Evolutionary conservation across 2,329 filamentous ascomycete genomes (phyloP), one percentile per base, ranked within the genome.

Genomic region (Stagonosporopsis rhizophila): DNA sequence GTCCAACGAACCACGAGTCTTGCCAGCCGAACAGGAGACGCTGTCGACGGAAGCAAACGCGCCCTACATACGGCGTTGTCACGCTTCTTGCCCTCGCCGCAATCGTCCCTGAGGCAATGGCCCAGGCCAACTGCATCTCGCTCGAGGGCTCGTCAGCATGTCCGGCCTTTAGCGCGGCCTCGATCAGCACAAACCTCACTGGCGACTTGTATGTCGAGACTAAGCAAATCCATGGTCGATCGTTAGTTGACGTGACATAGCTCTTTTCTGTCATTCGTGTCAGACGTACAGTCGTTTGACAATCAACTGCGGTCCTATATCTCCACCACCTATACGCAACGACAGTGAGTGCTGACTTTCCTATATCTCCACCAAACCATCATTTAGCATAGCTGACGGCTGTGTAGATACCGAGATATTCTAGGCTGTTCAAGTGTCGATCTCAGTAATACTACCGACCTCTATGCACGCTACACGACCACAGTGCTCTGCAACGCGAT

Each of bases 401-500:
- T 66, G 59, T 59, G 49, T 70, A 98, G 94, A 81, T 99, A 94
- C 77, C 83, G 90, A 74, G 82, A 84, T 49, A 81, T 92, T 44
- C 85, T 99, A 62, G 94, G 94, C 52, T 99, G 95, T 75, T 82
- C 85, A 44, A 84, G 85, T 60, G 82, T 97, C 68, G 86, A 95
- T 70, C 83, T 93, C 53, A 86, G 86, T 52, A 90, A 96, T 73
- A 89, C 92, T 4, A 89, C 86, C 65, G 84, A 89, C 69, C 85
- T 93, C 70, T 99, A 99, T 78, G 94, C 95, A 44, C 89, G 95
- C 67, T 99, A 94, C 78, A 96, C 94, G 5, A 95, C 87, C 42
- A 95, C 90, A 59, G 89, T 96, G 61, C 84, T 99, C 62, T 99
- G 95, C 83, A 98, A 96, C 81, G 85, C 91, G 63, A 90, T 99